Base-by-base conservation (phyloP, 2,329 filamentous ascomycete genomes). In the Aspergillus aculeatus region DNA sequence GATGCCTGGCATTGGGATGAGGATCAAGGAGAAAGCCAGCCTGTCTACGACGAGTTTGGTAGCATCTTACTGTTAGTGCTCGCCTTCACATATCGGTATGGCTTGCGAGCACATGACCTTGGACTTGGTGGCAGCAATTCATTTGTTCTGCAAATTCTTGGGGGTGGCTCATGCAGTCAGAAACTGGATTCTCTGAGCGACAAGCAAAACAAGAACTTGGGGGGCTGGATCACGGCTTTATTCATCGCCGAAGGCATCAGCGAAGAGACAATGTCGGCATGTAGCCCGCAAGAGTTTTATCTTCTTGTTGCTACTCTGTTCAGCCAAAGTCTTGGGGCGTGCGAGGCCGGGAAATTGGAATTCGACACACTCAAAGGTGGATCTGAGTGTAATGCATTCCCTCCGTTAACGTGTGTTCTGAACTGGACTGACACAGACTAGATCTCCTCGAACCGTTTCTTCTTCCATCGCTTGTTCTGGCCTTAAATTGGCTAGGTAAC, bases 1-100 rank as follows among this genome's bases (percentile, higher is more conserved):
- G 84, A 88, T 64, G 80, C 82, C n/a, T 89, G 86, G 86, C 80
- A 80, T 47, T 86, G 86, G 73, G 85, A 88, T 57, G 84, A 85
- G 63, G 85, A 88, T 57, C 85, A 88, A 72, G 82, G 81, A 50
- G 86, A 89, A 65, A 85, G 84, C 56, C 86, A 87, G 65, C 85
- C 85, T 0, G 80, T 87, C 3, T 89, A 88, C 63, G 86, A 89
- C 64, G 86, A 89, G 64, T 89, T 88, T 61, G 84, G 84, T 2
- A 83, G 84, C 14, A 81, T 88, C 23, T 73, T 89, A 12, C 76
- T 88, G 2, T 76, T 88, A 44, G 77, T 86, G 4, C 74, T 86
- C 47, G 81, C 83, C 0, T 82, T 85, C 59, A 80, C 84, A 31
- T 79, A 85, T 66, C 84, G 86, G 49, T 86, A 86, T 62, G 78